Percentiles rank a stretch among this genome's conserved stretches.
Conservation (phyloP, 495 filamentous ascomycete genomes). For the Pseudomonodictys pantanalensis region DNA sequence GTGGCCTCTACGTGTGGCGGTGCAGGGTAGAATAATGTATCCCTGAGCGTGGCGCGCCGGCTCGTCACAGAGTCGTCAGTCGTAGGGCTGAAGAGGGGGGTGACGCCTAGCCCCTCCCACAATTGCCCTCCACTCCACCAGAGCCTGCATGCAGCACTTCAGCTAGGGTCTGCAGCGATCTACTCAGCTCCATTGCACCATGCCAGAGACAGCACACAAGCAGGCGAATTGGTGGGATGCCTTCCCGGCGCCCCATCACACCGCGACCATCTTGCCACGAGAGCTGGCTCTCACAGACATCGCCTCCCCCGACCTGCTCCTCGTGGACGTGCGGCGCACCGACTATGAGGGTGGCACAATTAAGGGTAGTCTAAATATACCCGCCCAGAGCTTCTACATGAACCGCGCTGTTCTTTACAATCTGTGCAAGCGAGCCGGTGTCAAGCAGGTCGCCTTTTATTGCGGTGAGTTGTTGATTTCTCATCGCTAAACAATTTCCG, state of each 20-base stretch:
- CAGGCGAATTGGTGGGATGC: constrained; percentile 17
- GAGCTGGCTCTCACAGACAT: constrained; percentile 14
- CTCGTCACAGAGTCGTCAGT: not conserved
- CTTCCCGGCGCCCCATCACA: constrained; percentile 18
- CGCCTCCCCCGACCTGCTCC: constrained; percentile 29
- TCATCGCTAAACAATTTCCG: not conserved
- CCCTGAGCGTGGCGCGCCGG: no score
- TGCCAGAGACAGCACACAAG: constrained; percentile 11
- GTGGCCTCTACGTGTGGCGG: constrained; percentile 21
- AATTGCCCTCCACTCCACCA: no score
- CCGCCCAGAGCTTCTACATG: constrained; percentile 50
- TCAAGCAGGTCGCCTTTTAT: constrained; percentile 50
- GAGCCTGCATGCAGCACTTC: no score
- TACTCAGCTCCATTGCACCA: not conserved
- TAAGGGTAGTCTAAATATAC: constrained; percentile 48
- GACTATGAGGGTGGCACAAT: constrained; percentile 49
- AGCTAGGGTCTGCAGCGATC: not conserved
- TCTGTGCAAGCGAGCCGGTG: constrained; percentile 45
- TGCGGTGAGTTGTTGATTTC: constrained; percentile 45
- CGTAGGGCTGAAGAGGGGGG: constrained; percentile 10
- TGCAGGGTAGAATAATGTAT: no score
- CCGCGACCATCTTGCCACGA: constrained; percentile 27
- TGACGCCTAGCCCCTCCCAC: no score
- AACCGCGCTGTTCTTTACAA: constrained; percentile 43
- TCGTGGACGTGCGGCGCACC: constrained; percentile 41